phyloP scores from a whole-genome alignment of 2,329 filamentous ascomycete genomes.

The Beauveria varroae region DNA sequence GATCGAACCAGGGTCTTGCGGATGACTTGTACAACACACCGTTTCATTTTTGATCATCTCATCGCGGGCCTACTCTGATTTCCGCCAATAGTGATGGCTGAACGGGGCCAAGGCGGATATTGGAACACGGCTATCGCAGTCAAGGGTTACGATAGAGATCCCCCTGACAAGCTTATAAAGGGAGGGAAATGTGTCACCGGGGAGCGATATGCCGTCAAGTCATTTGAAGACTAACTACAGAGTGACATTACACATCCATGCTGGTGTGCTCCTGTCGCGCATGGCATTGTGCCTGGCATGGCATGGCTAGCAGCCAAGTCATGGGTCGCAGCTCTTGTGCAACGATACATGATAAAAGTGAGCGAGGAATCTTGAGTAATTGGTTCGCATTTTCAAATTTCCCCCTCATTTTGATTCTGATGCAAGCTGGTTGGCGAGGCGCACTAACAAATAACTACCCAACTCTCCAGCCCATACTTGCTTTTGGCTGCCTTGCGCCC shows the following conservation, averaged over 20 bases:
- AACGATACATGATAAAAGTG: background rate
- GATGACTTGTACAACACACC: no score
- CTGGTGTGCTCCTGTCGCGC: background rate
- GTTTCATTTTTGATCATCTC: background rate
- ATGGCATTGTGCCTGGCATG: background rate
- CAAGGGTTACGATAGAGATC: background rate
- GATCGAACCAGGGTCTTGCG: no score
- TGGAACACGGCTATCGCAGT: background rate
- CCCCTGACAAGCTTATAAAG: background rate
- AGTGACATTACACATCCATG: no score
- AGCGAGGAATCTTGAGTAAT: background rate
- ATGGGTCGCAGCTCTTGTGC: background rate
- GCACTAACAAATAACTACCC: background rate
- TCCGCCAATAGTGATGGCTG: background rate
- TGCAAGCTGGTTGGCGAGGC: background rate
- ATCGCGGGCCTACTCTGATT: background rate
- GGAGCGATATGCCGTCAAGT: background rate
- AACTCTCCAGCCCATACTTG: background rate
- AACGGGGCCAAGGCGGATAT: background rate
- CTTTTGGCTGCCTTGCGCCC: conserved; percentile 8
- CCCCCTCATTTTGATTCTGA: background rate
- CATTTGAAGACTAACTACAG: no score
- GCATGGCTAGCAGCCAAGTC: background rate
- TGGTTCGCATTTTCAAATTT: no score
- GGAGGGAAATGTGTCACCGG: background rate